These are phyloP conservation scores for Calonectria crousiana DNA, from an alignment of 2,329 filamentous ascomycete genomes.

Conservation along the genomic window DNA sequence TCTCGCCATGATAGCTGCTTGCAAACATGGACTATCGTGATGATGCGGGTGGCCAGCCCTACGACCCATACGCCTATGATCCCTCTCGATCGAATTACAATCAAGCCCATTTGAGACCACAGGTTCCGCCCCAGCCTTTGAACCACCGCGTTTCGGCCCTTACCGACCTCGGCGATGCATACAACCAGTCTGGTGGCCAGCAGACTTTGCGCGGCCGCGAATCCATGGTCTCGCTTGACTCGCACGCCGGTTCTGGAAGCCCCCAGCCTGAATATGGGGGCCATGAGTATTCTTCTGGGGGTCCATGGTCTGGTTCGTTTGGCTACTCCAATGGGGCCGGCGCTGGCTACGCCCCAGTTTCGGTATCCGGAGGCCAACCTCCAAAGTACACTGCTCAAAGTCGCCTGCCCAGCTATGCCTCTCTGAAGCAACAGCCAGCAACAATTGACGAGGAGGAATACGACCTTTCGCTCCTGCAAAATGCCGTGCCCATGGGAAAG, in stretches of 20 bases:
- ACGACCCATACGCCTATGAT: conserved; percentile 35
- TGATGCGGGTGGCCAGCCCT: conserved; percentile 46
- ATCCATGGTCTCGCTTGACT: conserved; percentile 56
- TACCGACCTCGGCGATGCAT: conserved; percentile 48
- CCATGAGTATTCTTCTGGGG: conserved; percentile 36
- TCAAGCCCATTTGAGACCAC: background rate
- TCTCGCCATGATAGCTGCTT: conserved; percentile 38
- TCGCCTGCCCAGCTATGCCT: conserved; percentile 43
- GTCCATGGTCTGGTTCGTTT: conserved; percentile 46
- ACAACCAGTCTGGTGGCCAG: conserved; percentile 38
- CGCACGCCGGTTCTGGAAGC: conserved; percentile 40
- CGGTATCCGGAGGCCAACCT: conserved; percentile 32
- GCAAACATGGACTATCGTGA: conserved; percentile 47
- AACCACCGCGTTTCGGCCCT: conserved; percentile 50
- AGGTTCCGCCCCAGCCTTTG: conserved; percentile 32
- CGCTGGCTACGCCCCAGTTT: conserved; percentile 46
- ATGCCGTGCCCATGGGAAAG: conserved; percentile 56
- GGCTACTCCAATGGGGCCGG: conserved; percentile 41
- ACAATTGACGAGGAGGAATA: conserved; percentile 58
- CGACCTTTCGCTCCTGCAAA: conserved; percentile 56
- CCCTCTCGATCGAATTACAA: conserved; percentile 7
- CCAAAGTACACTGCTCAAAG: conserved; percentile 40
- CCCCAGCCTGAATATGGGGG: conserved; percentile 33
- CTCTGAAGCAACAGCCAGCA: conserved; percentile 41
- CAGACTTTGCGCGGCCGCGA: conserved; percentile 49